Percentiles rank a stretch among this genome's conserved stretches.
These are phyloP conservation scores for Circinella minor DNA, from an alignment of 371 early-diverging fungal genomes.

Conservation along the genomic window DNA sequence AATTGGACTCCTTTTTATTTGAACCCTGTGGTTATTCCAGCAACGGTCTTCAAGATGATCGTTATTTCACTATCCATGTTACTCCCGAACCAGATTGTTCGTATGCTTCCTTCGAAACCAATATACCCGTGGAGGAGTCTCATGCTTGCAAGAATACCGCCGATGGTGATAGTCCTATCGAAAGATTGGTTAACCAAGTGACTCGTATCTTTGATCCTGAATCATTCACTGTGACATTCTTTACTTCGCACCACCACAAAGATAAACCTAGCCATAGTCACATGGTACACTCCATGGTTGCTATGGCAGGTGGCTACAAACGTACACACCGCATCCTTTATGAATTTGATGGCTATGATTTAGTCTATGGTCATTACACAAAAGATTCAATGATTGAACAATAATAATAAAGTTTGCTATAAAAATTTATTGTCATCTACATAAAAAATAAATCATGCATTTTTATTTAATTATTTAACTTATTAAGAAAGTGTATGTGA, in stretches of 20 bases:
- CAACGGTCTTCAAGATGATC: slow-evolving; percentile 81
- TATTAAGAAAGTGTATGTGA: no score
- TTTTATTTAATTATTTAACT: no score
- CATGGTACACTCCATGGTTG: slow-evolving; percentile 53
- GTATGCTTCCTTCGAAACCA: slow-evolving; percentile 97
- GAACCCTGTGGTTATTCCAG: slow-evolving; percentile 95
- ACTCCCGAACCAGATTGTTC: slow-evolving; percentile 96
- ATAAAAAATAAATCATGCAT: no score
- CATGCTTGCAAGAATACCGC: slow-evolving; percentile 14
- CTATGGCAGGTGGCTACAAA: slow-evolving; percentile 58
- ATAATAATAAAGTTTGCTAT: background rate
- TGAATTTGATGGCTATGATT: slow-evolving; percentile 81
- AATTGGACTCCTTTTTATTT: slow-evolving; percentile 87
- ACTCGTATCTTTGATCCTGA: slow-evolving; percentile 83
- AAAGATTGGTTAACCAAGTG: slow-evolving; percentile 74
- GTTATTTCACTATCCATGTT: slow-evolving; percentile 94
- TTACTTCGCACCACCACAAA: slow-evolving; percentile 64
- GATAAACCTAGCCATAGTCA: slow-evolving; percentile 43
- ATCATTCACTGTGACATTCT: slow-evolving; percentile 85
- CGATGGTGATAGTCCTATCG: slow-evolving; percentile 23
- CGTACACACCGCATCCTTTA: slow-evolving; percentile 77
- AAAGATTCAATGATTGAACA: background rate
- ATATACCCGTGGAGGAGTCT: slow-evolving; percentile 68
- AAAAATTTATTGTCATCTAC: background rate
- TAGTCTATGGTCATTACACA: slow-evolving; percentile 73